Evolutionary conservation across 176 grass and related monocot species (phyloP), one percentile per base, ranked within the genome.

Genomic region (Aegilops bicornis): DNA sequence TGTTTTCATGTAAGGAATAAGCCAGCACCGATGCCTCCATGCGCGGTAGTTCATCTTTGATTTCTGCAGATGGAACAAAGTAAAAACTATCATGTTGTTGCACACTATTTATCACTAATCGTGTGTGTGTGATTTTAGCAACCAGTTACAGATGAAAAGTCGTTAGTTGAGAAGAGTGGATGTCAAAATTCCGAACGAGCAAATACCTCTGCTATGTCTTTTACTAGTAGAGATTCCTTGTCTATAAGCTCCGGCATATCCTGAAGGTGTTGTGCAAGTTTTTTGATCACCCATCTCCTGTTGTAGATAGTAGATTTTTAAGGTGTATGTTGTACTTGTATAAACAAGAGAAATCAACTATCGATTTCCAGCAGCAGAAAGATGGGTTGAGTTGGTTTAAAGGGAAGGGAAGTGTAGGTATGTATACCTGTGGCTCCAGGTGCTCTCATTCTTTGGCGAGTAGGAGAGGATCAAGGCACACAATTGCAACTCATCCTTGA

Each of bases 1-100:
- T 52, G 69, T 86, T 84, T 83, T 92, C 96, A 98, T 94, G 88
- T 84, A 90, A 86, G 75, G 87, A 88, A 94, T 90, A 88, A 98
- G 91, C 96, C 96, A 98, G 48, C 88, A 95, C 8, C 90, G 88
- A 76, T 98, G 92, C 87, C 89, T 94, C 93, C 96, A 94, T 58
- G 91, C 91, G 45, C 93, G 96, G 74, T 95, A 98, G 89, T 98
- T 98, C 96, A 98, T 98, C 84, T 98, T 98, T 33, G 89, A 98
- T 92, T 94, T 98, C 96, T 95, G 64, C 86, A 95, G 10, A 90
- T 67, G 31, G 4, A 5, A 3, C 50, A 10, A 76, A 83, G 15
- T 30, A 90, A 82, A 82, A 48, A 71, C 32, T 20, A 33, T 59
- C 56, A 59, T 79, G 3, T 70, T 64, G 19, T 23, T 64, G 43